These are phyloP conservation scores for Sequoia sempervirens DNA, from an alignment of 75 land plant species.

Conservation along the genomic window DNA sequence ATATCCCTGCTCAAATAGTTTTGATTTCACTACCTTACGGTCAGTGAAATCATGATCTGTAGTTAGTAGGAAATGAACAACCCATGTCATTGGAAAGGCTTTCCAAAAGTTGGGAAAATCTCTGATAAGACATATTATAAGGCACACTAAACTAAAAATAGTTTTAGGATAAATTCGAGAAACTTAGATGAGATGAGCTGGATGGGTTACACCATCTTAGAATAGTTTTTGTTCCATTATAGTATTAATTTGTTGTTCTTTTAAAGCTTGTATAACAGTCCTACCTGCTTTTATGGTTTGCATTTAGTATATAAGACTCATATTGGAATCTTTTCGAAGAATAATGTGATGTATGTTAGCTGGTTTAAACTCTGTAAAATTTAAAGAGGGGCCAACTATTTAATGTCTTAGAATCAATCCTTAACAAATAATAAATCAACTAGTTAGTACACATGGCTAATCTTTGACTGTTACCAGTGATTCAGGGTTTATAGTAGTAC, in stretches of 20 bases:
- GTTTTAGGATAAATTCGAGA: neutral
- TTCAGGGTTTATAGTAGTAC: neutral
- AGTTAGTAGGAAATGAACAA: neutral
- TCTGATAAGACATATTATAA: neutral
- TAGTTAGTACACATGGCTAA: neutral
- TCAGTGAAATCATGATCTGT: neutral
- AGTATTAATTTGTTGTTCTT: neutral
- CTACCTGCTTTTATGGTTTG: neutral
- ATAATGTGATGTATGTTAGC: neutral
- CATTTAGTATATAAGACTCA: neutral
- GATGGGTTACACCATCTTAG: neutral
- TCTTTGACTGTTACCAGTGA: neutral
- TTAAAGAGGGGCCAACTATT: neutral
- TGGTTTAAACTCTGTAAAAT: neutral
- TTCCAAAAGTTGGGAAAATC: neutral
- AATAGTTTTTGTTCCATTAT: neutral
- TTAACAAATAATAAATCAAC: neutral
- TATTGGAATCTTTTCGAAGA: too few species aligned
- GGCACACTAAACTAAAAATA: neutral
- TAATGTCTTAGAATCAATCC: neutral
- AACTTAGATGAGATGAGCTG: neutral
- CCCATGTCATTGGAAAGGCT: neutral
- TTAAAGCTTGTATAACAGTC: neutral
- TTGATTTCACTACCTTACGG: neutral
- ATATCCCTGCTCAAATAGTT: neutral